phyloP scores from a whole-genome alignment of 164 flowering plant genomes.

The Berberis thunbergii region DNA sequence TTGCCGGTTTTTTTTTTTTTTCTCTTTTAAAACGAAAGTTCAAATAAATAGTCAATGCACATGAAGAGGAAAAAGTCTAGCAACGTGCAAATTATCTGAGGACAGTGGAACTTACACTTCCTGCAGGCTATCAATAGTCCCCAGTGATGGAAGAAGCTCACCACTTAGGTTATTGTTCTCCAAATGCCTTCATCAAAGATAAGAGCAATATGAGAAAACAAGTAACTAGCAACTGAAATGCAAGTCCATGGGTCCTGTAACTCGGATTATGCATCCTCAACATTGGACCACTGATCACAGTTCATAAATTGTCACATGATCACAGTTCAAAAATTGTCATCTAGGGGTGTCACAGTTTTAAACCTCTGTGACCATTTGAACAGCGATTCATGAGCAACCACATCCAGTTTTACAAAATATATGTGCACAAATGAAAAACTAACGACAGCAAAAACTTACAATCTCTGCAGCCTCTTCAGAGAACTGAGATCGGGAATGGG shows the following conservation, averaged over 20 bases:
- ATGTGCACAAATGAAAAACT: not conserved
- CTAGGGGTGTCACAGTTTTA: too few species aligned
- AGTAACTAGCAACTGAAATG: not conserved
- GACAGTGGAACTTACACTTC: conserved; percentile 55
- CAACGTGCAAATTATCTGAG: not conserved
- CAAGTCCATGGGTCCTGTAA: not conserved
- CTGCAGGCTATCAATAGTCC: conserved; percentile 31
- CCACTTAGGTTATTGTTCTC: conserved; percentile 61
- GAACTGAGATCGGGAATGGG: conserved; percentile 66
- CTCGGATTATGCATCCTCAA: not conserved
- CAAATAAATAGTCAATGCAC: too few species aligned
- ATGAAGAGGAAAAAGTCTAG: too few species aligned
- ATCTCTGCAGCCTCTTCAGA: conserved; percentile 41
- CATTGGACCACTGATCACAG: too few species aligned
- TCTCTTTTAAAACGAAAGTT: too few species aligned
- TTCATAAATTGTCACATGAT: too few species aligned
- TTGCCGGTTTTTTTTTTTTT: too few species aligned
- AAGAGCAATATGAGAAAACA: conserved; percentile 1
- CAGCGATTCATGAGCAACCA: not conserved
- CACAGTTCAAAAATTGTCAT: too few species aligned
- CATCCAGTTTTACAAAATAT: not conserved
- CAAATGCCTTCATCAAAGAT: conserved; percentile 46
- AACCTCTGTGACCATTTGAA: not conserved
- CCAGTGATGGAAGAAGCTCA: conserved; percentile 51
- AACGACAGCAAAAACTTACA: conserved; percentile 42